These are phyloP conservation scores for Phytophthora melonis DNA, from an alignment of 352 stramenopile species.

Conservation along the genomic window DNA sequence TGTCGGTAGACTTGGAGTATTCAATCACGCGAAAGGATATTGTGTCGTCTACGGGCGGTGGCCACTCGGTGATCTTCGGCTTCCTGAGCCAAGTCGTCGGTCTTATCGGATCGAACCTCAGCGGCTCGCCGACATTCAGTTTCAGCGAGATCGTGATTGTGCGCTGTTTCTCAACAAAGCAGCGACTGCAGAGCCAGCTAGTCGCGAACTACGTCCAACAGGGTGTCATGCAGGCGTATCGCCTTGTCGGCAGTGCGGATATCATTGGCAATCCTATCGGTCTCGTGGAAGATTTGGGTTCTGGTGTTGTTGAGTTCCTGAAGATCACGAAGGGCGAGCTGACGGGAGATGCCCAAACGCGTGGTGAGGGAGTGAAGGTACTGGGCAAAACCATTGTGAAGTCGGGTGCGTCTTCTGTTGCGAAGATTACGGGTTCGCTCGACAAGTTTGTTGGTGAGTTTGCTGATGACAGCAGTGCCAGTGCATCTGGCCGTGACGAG, in stretches of 20 bases:
- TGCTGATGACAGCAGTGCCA: conserved; percentile 55
- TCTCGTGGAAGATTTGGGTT: conserved; percentile 88
- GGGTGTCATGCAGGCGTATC: conserved; percentile 86
- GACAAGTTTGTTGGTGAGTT: conserved; percentile 89
- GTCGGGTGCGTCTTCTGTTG: conserved; percentile 73
- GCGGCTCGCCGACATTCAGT: conserved; percentile 81
- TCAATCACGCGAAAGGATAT: conserved; percentile 89
- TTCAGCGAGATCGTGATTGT: conserved; percentile 89
- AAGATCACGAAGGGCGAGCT: conserved; percentile 92
- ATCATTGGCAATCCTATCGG: conserved; percentile 90
- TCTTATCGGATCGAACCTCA: conserved; percentile 86
- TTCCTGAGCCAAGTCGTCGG: conserved; percentile 85
- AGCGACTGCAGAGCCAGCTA: conserved; percentile 79
- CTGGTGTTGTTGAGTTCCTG: conserved; percentile 87
- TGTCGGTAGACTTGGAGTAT: conserved; percentile 84
- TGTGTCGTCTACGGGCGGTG: conserved; percentile 60
- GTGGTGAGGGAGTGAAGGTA: conserved; percentile 88
- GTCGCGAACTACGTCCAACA: conserved; percentile 88
- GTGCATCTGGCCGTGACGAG: conserved; percentile 30
- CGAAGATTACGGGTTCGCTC: conserved; percentile 88
- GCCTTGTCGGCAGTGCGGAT: conserved; percentile 83
- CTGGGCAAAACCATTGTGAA: conserved; percentile 88
- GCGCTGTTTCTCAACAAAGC: conserved; percentile 86
- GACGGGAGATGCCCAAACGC: conserved; percentile 81
- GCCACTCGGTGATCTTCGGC: conserved; percentile 83